Percentiles rank a stretch among this genome's conserved stretches.
Conservation (phyloP, 352 stramenopile species). For the Phytophthora cactorum region DNA sequence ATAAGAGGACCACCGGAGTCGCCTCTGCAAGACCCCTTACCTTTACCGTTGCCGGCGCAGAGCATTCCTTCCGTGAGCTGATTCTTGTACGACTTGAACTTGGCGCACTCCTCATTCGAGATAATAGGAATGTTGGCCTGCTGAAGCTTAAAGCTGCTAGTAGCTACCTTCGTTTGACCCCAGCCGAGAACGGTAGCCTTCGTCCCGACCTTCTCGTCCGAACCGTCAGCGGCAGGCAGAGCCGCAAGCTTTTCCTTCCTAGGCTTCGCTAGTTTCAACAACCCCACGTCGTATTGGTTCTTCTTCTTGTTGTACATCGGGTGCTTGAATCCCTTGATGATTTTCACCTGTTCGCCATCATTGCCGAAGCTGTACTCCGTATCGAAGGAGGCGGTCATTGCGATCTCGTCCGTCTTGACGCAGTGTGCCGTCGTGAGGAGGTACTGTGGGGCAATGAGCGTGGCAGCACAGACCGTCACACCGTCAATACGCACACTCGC, state of each 20-base stretch:
- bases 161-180: conserved; percentile 51
- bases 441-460: conserved; percentile 67
- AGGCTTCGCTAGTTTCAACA: conserved; percentile 59
- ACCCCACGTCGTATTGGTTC: conserved; percentile 48
- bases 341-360: conserved; percentile 31
- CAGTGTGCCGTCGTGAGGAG: conserved; percentile 77
- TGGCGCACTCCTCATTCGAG: conserved; percentile 53
- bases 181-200: conserved; percentile 60
- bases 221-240: conserved; percentile 49
- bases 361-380: conserved; percentile 29
- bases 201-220: conserved; percentile 51
- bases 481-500: conserved; percentile 58
- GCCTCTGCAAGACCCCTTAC: conserved; percentile 64
- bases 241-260: conserved; percentile 39
- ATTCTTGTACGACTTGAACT: conserved; percentile 48
- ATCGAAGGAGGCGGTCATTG: conserved; percentile 36
- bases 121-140: conserved; percentile 61
- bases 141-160: conserved; percentile 47
- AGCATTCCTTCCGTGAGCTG: conserved; percentile 65
- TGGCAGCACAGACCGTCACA: conserved; percentile 62
- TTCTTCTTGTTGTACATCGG: conserved; percentile 36
- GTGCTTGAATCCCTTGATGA: conserved; percentile 32
- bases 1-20: conserved; percentile 70
- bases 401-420: conserved; percentile 43
- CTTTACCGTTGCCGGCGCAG: conserved; percentile 53